Base-by-base conservation (phyloP, 345 rosid species). In the Acer yangbiense region DNA sequence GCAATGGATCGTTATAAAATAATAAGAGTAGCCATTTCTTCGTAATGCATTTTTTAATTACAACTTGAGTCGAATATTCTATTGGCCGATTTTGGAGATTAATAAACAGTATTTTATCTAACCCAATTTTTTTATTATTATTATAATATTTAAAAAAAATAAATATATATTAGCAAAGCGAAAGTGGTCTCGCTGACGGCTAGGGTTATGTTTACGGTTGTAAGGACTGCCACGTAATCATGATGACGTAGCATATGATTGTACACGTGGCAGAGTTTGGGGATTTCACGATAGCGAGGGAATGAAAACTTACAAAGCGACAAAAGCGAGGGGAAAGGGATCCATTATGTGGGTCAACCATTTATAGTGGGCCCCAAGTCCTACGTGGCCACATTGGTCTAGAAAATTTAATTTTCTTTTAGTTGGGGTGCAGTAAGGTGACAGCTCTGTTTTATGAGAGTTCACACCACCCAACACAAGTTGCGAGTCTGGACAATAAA, bases 371-470 rank as follows among this genome's bases (percentile, higher is more conserved):
- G 82, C 50, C 83, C 82, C 0, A 1, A 0, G 1, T 81, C 83
- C 76, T 83, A 89, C 88, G 91, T 90, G 98, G 94, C 89, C 71
- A 79, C 77, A 25, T 20, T 20, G 77, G 80, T 83, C 60, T 67
- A 17, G 55, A 72, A 57, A 81, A 63, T 11, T 72, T 57, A 65
- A 32, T 75, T 43, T 20, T 76, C 10, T 43, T 69, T 68, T 46
- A 54, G 43, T 1, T 25, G 23, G 72, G 75, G 48, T 32, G 4
- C 20, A 44, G 52, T 77, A 81, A 64, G 41, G 72, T 69, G 72
- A 74, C 81, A 27, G 39, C 65, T n/a, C 3, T 6, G 70, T n/a
- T 67, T 61, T 4, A 50, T 7, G 46, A 68, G 64, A 66, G 46
- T 52, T 70, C 39, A 48, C 67, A 73, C 81, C 75, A 73, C 55